Conservation (phyloP, 2,329 filamentous ascomycete species). For the Phialophora expanda region DNA sequence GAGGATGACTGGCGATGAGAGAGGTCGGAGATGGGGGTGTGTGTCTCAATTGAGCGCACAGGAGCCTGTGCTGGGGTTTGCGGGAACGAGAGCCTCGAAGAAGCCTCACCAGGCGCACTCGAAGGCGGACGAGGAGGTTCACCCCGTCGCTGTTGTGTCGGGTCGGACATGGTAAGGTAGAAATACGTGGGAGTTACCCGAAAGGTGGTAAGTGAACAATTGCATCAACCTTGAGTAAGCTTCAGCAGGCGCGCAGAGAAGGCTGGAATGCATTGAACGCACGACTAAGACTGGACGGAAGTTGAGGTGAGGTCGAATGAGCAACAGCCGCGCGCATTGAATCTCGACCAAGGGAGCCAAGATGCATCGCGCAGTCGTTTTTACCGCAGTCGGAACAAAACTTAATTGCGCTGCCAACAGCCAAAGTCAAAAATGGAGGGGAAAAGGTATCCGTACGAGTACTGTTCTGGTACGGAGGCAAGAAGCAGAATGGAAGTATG, state of each 20-base stretch:
- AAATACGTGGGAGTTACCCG: not conserved
- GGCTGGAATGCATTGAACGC: not conserved
- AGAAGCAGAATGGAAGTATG: not conserved
- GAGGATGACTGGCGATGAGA: conserved; percentile 11
- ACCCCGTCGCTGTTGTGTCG: conserved; percentile 21
- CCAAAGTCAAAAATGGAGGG: conserved; percentile 1
- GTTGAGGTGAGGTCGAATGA: not conserved
- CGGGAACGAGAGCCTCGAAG: conserved; percentile 14
- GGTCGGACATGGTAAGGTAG: conserved; percentile 20
- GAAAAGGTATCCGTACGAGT: not conserved
- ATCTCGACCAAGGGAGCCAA: not conserved
- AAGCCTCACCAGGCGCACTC: conserved; percentile 7
- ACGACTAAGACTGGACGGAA: conserved; percentile 3
- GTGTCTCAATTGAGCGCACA: conserved; percentile 29
- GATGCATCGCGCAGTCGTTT: not conserved
- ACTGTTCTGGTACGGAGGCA: not conserved
- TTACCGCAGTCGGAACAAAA: not conserved
- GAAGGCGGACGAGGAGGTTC: conserved; percentile 12
- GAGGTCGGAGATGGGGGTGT: conserved; percentile 13
- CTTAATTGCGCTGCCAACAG: not conserved
- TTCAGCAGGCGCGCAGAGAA: conserved; percentile 1
- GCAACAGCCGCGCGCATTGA: conserved; percentile 1
- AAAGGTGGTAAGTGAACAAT: not conserved
- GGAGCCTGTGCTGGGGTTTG: conserved; percentile 21
- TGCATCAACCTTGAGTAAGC: not conserved